Evolutionary conservation across 2,329 filamentous ascomycete genomes (phyloP).

Genomic region (Fusarium verticillioides): DNA sequence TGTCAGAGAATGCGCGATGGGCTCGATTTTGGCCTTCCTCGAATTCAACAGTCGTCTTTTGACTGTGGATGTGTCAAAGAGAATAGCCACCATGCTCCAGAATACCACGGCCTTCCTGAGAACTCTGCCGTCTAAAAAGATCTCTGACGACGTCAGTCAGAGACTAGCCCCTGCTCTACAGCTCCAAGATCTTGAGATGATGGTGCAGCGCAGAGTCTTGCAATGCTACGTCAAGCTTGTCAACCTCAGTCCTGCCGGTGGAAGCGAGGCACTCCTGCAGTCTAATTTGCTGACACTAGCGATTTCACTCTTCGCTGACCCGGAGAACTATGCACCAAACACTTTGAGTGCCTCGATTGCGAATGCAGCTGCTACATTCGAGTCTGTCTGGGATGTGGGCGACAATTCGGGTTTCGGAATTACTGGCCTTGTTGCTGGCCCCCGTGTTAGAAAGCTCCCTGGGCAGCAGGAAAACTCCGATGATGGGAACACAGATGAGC

Average conservation of each 20-base stretch:
- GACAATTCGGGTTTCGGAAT: slow-evolving; percentile 97
- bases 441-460: slow-evolving; percentile 75
- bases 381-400: slow-evolving; percentile 92
- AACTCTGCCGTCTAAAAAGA: slow-evolving; percentile 83
- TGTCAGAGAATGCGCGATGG: slow-evolving; percentile 92
- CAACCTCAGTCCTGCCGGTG: slow-evolving; percentile 85
- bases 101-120: slow-evolving; percentile 93
- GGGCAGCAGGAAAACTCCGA: slow-evolving; percentile 70
- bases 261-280: slow-evolving; percentile 86
- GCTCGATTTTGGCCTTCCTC: slow-evolving; percentile 90
- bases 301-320: slow-evolving; percentile 91
- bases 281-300: slow-evolving; percentile 91
- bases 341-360: slow-evolving; percentile 92
- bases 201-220: slow-evolving; percentile 91
- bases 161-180: slow-evolving; percentile 87
- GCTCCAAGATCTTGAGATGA: slow-evolving; percentile 87
- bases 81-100: slow-evolving; percentile 93
- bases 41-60: slow-evolving; percentile 92
- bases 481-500: slow-evolving; percentile 57
- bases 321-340: slow-evolving; percentile 85
- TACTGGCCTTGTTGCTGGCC: slow-evolving; percentile 83
- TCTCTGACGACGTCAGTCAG: slow-evolving; percentile 86
- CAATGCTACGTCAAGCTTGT: slow-evolving; percentile 96
- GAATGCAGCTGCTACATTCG: slow-evolving; percentile 87
- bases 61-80: slow-evolving; percentile 92